Percentiles rank a stretch among this genome's conserved stretches.
These are phyloP conservation scores for Bocquillonia castaneifolia DNA, from an alignment of 441 rosid genomes.

Conservation along the genomic window DNA sequence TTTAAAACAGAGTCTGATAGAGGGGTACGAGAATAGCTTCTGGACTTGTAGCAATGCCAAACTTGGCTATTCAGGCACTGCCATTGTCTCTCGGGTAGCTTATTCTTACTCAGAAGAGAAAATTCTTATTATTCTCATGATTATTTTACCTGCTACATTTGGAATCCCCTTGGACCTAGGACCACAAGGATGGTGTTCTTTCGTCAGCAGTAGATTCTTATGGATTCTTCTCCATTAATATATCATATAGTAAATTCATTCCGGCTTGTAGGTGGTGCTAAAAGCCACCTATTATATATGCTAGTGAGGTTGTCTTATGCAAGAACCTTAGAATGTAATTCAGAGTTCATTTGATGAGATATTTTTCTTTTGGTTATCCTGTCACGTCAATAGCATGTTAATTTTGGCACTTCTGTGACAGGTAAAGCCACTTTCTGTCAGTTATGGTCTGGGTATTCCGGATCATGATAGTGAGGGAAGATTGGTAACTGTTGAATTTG, in stretches of 20 bases:
- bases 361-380: not conserved
- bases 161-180: not conserved
- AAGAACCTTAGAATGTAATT: not conserved
- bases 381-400: not conserved
- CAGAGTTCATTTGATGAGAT: not conserved
- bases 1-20: constrained; percentile 55
- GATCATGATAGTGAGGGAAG: constrained; percentile 91
- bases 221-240: not conserved
- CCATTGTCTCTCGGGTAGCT: constrained; percentile 84
- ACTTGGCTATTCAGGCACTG: constrained; percentile 97
- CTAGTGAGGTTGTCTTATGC: not conserved
- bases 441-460: constrained; percentile 64
- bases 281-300: not conserved
- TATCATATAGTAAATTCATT: not conserved
- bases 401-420: constrained; percentile 31
- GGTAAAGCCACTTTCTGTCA: constrained; percentile 88
- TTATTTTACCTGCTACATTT: not conserved
- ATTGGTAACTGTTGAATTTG: constrained; percentile 78
- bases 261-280: not conserved
- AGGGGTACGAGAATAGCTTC: constrained; percentile 75
- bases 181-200: not conserved
- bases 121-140: not conserved
- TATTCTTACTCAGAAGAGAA: constrained; percentile 11
- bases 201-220: not conserved
- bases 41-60: constrained; percentile 85